Evolutionary conservation across 2,329 filamentous ascomycete species (phyloP), one percentile per base, ranked within the genome.

Genomic region (Torrubiella hemipterigena): DNA sequence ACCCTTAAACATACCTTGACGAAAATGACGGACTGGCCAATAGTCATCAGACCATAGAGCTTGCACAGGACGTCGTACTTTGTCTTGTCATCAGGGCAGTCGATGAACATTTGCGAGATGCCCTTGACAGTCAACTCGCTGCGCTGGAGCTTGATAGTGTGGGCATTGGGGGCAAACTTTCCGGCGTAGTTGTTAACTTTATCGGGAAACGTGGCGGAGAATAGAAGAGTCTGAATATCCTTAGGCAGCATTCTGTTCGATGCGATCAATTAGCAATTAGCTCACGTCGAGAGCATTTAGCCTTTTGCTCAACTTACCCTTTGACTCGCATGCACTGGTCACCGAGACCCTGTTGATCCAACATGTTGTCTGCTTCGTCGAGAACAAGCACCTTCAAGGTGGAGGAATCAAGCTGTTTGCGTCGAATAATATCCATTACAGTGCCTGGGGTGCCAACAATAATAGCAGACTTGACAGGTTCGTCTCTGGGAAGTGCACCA

Each of bases 291-390:
- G 11, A 5, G 14, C 14, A 24, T 6, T 11, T n/a, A 24, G 5
- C 12, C 12, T 14, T 24, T 6, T 24, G 22, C 10, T 22, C 7
- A 13, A 31, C 48, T 39, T 59, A 91, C 84, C 59, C 58, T 64
- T 93, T 94, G 45, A 95, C 84, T 43, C 87, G 77, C 45, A 86
- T 73, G 56, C 89, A 96, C 59, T 98, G 91, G 36, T 96, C 91
- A 31, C 91, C 91, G 33, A 98, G 67, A 31, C 91, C 89, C 58
- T 94, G 85, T 57, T 89, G 81, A 50, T 96, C 91, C 37, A 98
- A 65, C 91, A 98, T 98, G 61, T 95, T 96, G 61, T 98, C 91
- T 35, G 91, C 91, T 62, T 98, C 91, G 49, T 98, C 91, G 32
- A 98, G 69, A 34, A 95, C 89, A 38, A 98, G 69, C 7, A 93